Base-by-base conservation (phyloP, 805 yeast genomes). In the Saccharomycopsis vini region DNA sequence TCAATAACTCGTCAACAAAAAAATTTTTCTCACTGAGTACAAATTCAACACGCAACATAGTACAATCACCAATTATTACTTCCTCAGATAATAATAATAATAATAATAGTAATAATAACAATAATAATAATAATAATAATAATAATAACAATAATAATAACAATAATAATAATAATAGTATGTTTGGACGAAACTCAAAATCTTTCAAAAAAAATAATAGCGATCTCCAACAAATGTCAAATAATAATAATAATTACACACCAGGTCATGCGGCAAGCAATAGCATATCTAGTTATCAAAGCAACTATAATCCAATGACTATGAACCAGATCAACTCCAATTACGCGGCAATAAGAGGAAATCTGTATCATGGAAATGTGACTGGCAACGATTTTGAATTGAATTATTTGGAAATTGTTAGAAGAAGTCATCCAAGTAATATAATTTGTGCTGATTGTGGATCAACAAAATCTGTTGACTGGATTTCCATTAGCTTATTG, bases 401-500 rank as follows among this genome's bases (percentile, higher is more conserved):
- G 19, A 51, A 23, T 44, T 53, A 5, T 39, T 54, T 16, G 50
- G 39, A 47, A 3, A 39, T 58, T 26, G 65, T 64, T 4, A 47
- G 50, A 37, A 46, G 52, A 1, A 61, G 61, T 3, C 72, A 76
- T 32, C 60, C 71, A n/a, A 71, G 78, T 26, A 89, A 89, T 55
- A 53, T 60, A 3, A 49, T 52, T 2, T 89, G 97, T 62, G 84
- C 85, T 12, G 97, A 89, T 55, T 89, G 97, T 64, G 80, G 81
- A 0, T 56, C 77, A 2, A 54, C 61, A 0, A 75, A 70, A 13
- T 63, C 73, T 12, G 94, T 84, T 13, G 95, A 88, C 52, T 89
- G 96, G 96, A 72, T 90, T 3, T 84, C 95, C 0, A 67, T 86
- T 46, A 88, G 83, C 54, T 61, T 81, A 34, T 61, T 87, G 43